phyloP scores from a whole-genome alignment of 805 yeast genomes.

The Huiozyma naganishii region DNA sequence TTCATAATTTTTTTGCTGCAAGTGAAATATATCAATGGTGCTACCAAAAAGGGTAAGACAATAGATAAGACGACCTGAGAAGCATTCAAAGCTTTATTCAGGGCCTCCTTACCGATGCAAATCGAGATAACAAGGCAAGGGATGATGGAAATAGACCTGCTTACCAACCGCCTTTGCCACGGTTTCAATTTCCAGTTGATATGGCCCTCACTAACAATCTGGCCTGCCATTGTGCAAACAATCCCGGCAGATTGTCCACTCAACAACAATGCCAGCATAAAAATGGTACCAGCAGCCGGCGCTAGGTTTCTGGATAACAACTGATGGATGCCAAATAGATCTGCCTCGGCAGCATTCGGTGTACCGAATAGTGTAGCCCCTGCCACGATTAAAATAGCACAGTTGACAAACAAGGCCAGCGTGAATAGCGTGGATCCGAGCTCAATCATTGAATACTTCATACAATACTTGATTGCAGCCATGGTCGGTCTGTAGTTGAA shows the following conservation, averaged over 20 bases:
- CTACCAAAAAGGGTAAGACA: constrained; percentile 71
- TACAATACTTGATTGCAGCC: constrained; percentile 60
- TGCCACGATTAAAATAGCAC: constrained; percentile 71
- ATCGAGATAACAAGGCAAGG: constrained; percentile 72
- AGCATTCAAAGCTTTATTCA: constrained; percentile 64
- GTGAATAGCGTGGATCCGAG: constrained; percentile 60
- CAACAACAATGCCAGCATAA: constrained; percentile 72
- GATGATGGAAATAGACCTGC: constrained; percentile 66
- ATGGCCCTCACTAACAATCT: constrained; percentile 86
- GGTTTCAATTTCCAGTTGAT: constrained; percentile 73
- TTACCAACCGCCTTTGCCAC: constrained; percentile 67
- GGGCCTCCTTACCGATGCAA: constrained; percentile 62
- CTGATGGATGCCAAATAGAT: constrained; percentile 64
- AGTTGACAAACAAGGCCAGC: constrained; percentile 77
- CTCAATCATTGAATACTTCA: constrained; percentile 64
- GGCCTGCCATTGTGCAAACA: constrained; percentile 89
- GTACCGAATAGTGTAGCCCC: constrained; percentile 68
- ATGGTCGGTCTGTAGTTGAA: constrained; percentile 56
- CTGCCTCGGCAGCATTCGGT: constrained; percentile 68
- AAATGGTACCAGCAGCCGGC: constrained; percentile 69
- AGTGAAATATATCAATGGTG: constrained; percentile 79
- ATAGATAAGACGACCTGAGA: constrained; percentile 79
- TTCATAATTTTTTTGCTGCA: constrained; percentile 59
- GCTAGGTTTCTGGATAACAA: constrained; percentile 53
- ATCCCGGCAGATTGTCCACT: constrained; percentile 90